These are phyloP conservation scores for Apophysomyces sp. DNA, from an alignment of 371 early-diverging fungal species.

Conservation along the genomic window DNA sequence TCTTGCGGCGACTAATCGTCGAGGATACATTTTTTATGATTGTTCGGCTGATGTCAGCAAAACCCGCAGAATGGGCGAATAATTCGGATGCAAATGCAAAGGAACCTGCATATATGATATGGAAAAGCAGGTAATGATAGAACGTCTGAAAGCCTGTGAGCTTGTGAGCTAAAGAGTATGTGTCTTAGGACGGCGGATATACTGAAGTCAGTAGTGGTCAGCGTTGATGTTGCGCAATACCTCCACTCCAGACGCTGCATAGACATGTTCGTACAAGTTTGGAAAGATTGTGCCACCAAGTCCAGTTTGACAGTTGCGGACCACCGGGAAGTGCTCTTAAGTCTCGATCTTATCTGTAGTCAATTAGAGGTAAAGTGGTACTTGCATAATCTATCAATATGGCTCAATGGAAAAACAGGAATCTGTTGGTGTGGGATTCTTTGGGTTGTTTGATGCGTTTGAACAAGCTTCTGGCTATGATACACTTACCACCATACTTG, in stretches of 20 bases:
- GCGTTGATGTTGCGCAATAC: conserved; percentile 36
- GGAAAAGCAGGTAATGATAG: conserved; percentile 29
- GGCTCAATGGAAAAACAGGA: conserved; percentile 2
- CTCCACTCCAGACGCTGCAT: conserved; percentile 28
- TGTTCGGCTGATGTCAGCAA: conserved; percentile 36
- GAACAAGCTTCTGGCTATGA: conserved; percentile 39
- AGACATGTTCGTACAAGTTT: conserved; percentile 23
- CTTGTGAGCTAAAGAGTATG: background rate
- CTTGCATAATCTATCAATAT: background rate
- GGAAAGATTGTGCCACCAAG: conserved; percentile 27
- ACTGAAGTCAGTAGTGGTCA: conserved; percentile 24
- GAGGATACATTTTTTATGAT: conserved; percentile 49
- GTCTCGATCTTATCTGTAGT: conserved; percentile 18
- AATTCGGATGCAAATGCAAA: background rate
- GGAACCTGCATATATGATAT: conserved; percentile 28
- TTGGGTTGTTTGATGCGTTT: conserved; percentile 46
- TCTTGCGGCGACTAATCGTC: conserved; percentile 34
- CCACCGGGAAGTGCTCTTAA: conserved; percentile 22
- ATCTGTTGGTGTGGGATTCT: conserved; percentile 26
- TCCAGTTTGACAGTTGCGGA: conserved; percentile 12
- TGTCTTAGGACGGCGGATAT: conserved; percentile 23
- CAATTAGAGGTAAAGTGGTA: conserved; percentile 16
- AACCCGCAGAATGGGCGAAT: conserved; percentile 18
- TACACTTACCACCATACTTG: conserved; percentile 32
- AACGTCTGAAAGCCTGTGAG: background rate